Evolutionary conservation across 768 basidiomycete genomes (phyloP), one percentile per base, ranked within the genome.

Genomic region (Royoungia palumana): DNA sequence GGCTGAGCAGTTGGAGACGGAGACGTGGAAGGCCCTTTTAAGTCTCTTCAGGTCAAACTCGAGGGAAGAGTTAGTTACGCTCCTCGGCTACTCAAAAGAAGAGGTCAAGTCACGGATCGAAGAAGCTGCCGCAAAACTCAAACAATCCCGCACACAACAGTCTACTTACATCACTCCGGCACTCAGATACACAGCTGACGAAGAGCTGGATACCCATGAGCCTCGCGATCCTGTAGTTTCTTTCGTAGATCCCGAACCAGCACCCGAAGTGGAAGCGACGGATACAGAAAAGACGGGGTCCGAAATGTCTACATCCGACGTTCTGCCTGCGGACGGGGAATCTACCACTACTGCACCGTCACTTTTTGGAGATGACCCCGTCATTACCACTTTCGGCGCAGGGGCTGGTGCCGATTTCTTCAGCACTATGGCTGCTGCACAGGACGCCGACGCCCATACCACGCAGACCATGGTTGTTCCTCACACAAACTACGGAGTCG

Each of bases 11-110:
- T 58, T 65, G 22, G 70, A 64, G 38, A 70, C 71, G 39, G 83
- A 80, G 13, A 79, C 82, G 7, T 96, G 94, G 94, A 93, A 86
- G 63, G 91, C 93, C 0, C 67, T 97, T n/a, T 66, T 84, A 42
- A 89, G 87, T 55, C 72, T 98, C 21, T 97, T 96, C 80, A 82
- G 82, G 55, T 85, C 92, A 0, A 81, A 94, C 64, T 93, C 92
- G 9, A 75, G 92, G 46, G 89, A 94, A 22, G 93, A 97, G 68
- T 75, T 98, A 6, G 85, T 98, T 41, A 86, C 85, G 2, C 70
- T 97, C 1, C 77, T 99, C 13, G 95, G 94, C 0, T 97, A 94
- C 67, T 94, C 92, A 4, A 94, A 95, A 68, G 80, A 78, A 10
- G 91, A 94, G 54, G 80, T 96, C 16, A 82, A 82, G 2, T 70